These are phyloP conservation scores for Geotrichum cucujoidarum DNA, from an alignment of 1,139 yeast genomes.

Conservation along the genomic window DNA sequence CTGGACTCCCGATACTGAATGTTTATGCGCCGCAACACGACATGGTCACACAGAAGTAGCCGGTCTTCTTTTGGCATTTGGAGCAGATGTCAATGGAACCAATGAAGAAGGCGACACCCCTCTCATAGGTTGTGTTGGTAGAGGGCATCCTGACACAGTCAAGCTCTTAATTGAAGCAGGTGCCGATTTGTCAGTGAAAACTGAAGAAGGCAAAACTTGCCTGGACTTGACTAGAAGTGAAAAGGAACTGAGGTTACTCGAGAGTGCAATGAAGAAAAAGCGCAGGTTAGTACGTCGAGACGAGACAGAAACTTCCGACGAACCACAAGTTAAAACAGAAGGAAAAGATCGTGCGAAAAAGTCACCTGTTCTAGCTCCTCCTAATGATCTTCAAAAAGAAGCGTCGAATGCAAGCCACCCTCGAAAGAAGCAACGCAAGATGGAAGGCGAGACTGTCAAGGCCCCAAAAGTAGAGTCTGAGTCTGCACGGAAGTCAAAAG, in stretches of 20 bases:
- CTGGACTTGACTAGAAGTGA: slow-evolving; percentile 50
- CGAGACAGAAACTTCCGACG: not conserved
- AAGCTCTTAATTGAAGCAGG: slow-evolving; percentile 66
- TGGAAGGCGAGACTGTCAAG: not conserved
- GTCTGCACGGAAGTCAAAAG: not conserved
- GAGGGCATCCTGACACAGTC: slow-evolving; percentile 71
- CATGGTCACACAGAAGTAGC: slow-evolving; percentile 84
- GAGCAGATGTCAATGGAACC: slow-evolving; percentile 59
- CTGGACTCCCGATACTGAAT: slow-evolving; percentile 68
- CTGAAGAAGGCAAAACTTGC: slow-evolving; percentile 53
- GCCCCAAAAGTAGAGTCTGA: not conserved
- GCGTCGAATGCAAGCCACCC: not conserved
- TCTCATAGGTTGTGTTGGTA: slow-evolving; percentile 72
- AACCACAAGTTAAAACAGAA: not conserved
- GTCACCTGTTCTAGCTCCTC: too few species aligned
- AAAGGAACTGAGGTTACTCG: not conserved
- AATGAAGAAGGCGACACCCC: slow-evolving; percentile 68
- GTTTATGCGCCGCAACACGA: slow-evolving; percentile 71
- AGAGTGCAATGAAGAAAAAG: not conserved
- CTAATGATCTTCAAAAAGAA: not conserved
- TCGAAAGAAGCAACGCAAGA: not conserved
- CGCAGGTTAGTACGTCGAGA: not conserved
- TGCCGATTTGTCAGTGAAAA: slow-evolving; percentile 54
- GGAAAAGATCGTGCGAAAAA: not conserved
- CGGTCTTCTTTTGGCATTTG: slow-evolving; percentile 71